These are phyloP conservation scores for Colletotrichum viniferum DNA, from an alignment of 2,329 filamentous ascomycete species.

Conservation along the genomic window DNA sequence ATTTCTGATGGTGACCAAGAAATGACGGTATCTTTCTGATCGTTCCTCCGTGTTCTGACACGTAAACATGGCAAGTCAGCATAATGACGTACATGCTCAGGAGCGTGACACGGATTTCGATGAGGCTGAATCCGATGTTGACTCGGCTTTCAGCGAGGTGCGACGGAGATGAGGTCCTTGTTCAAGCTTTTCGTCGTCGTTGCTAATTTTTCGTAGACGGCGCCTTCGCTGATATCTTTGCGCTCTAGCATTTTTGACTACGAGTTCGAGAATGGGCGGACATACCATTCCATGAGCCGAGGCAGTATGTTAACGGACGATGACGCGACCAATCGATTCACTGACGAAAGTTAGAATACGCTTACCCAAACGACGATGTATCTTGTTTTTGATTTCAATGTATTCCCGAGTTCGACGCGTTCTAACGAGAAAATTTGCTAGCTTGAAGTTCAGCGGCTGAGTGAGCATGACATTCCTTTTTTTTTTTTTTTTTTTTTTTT, in stretches of 20 bases:
- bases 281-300: conserved; percentile 34
- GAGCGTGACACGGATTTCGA: neutral
- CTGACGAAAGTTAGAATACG: conserved; percentile 24
- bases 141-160: neutral
- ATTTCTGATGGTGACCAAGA: neutral
- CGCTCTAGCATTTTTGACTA: conserved; percentile 37
- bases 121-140: neutral
- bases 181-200: neutral
- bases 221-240: neutral
- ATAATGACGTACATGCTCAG: neutral
- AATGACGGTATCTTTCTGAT: neutral
- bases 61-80: neutral
- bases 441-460: conserved; percentile 33
- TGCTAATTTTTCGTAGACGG: neutral
- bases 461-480: neutral
- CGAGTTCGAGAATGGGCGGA: conserved; percentile 40
- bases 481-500: neutral
- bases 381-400: neutral
- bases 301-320: neutral
- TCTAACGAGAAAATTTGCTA: neutral
- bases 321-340: neutral
- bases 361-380: conserved; percentile 29
- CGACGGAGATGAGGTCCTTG: neutral
- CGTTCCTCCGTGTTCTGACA: neutral
- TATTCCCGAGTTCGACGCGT: too few species aligned